Base-by-base conservation (phyloP, 140 eudicot species). In the Stevia rebaudiana region DNA sequence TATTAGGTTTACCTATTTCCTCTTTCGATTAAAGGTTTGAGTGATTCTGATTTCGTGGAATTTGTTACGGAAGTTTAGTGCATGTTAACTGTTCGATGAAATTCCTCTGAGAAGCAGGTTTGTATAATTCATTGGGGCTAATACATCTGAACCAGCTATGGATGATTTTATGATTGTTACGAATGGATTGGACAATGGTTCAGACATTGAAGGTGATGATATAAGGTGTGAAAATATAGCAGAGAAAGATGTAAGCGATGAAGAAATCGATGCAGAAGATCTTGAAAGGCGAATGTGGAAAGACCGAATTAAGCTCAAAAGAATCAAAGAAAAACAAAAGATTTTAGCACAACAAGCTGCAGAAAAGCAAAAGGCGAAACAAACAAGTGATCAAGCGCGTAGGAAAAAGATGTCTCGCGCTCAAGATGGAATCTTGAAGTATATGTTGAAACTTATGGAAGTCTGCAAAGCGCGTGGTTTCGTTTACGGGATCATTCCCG, bases 371-470 rank as follows among this genome's bases (percentile, higher is more conserved):
- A 78, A 78, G 76, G 70, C 80, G 4, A 75, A 79, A 22, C 85
- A 84, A 62, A 68, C 81, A 0, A 69, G 83, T 12, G 95, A 86
- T 69, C 95, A 86, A 67, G 95, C 95, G 2, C 78, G 89, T 37
- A 75, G 95, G 21, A 86, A 86, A 72, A 86, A 86, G 72, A 86
- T 86, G 95, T 84, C 95, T 65, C 82, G 46, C 84, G 89, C 54
- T 11, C 94, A 86, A 78, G 94, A 86, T 66, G 94, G 94, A 28
- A 86, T 83, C 31, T 69, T 84, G 67, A 84, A 84, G 73, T 84
- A 84, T 51, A 80, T 84, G 90, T 56, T 84, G 64, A 84, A 84
- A 61, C 84, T 84, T 25, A 84, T 84, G 86, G 90, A 84, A 61
- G 90, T 80, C 13, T 84, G 90, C 78, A 71, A 80, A 55, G 86